A percentile compares a stretch with the other conserved stretches of the same genome.
These are phyloP conservation scores for Reutealis trisperma DNA, from an alignment of 345 rosid genomes.

Conservation along the genomic window DNA sequence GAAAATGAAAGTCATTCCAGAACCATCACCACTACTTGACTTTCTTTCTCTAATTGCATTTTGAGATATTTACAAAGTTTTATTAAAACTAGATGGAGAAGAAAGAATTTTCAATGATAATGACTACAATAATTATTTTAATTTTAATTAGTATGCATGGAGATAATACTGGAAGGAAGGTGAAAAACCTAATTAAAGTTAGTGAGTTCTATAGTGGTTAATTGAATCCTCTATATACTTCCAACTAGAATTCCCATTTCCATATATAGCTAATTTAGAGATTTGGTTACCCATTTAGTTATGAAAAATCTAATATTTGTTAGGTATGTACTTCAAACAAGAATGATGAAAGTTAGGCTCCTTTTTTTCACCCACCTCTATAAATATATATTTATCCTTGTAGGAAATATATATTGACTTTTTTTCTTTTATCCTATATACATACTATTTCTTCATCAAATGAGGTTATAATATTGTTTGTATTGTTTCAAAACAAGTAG, in stretches of 20 bases:
- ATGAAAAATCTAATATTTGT: conserved; percentile 25
- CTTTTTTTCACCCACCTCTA: conserved; percentile 39
- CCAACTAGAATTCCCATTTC: conserved; percentile 12
- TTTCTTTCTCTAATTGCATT: conserved; percentile 20
- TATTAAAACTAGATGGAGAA: not conserved
- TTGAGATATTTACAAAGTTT: not conserved
- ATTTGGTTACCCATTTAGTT: conserved; percentile 33
- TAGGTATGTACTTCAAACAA: conserved; percentile 23
- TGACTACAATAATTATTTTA: conserved; percentile 9
- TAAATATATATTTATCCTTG: conserved; percentile 7
- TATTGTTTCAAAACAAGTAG: not conserved
- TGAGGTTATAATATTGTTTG: not conserved
- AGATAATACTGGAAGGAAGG: conserved; percentile 24
- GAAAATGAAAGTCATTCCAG: conserved; percentile 21
- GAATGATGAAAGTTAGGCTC: conserved; percentile 21
- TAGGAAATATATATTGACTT: conserved; percentile 17
- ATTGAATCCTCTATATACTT: not conserved
- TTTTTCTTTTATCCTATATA: no score
- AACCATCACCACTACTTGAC: conserved; percentile 28
- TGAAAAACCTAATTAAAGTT: conserved; percentile 20
- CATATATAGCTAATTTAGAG: not conserved
- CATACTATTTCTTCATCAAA: not conserved
- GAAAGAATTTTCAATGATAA: conserved; percentile 42
- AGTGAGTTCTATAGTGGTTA: conserved; percentile 7
- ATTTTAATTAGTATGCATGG: not conserved